Evolutionary conservation across 1,139 yeast species (phyloP).

Genomic region (Scheffersomyces cryptocercus): DNA sequence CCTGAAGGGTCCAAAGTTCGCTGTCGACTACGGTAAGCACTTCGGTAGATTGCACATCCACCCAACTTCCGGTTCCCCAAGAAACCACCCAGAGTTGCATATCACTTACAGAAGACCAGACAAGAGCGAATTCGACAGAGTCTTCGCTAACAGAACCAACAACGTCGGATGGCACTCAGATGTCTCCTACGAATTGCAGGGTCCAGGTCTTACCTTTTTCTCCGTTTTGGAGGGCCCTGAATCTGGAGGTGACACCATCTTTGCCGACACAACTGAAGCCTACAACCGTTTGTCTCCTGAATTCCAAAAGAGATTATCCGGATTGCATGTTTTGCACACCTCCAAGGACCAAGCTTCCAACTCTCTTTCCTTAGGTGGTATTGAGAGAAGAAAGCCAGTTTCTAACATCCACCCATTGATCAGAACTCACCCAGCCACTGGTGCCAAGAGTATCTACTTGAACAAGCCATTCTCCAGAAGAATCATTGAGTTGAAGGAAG

Average conservation of each 20-base stretch:
- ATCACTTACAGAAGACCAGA: constrained; percentile 32
- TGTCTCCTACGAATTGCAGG: constrained; percentile 40
- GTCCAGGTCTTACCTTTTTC: constrained; percentile 40
- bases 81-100: constrained; percentile 36
- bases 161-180: constrained; percentile 45
- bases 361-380: constrained; percentile 39
- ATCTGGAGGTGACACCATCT: constrained; percentile 40
- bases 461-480: constrained; percentile 56
- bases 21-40: constrained; percentile 30
- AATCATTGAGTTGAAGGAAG: constrained; percentile 56
- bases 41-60: constrained; percentile 43
- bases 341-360: constrained; percentile 27
- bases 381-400: constrained; percentile 45
- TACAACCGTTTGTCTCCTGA: constrained; percentile 28
- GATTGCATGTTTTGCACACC: constrained; percentile 28
- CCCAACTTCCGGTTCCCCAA: constrained; percentile 44
- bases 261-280: constrained; percentile 29
- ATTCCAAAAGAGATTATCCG: constrained; percentile 25
- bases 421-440: constrained; percentile 59
- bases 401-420: constrained; percentile 55
- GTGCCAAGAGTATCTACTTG: constrained; percentile 51
- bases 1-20: constrained; percentile 32
- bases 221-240: constrained; percentile 42
- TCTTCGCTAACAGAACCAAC: constrained; percentile 24
- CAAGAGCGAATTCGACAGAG: constrained; percentile 24